Evolutionary conservation across 73 alveolate genomes (phyloP).

Genomic region (Urostyla sp.): DNA sequence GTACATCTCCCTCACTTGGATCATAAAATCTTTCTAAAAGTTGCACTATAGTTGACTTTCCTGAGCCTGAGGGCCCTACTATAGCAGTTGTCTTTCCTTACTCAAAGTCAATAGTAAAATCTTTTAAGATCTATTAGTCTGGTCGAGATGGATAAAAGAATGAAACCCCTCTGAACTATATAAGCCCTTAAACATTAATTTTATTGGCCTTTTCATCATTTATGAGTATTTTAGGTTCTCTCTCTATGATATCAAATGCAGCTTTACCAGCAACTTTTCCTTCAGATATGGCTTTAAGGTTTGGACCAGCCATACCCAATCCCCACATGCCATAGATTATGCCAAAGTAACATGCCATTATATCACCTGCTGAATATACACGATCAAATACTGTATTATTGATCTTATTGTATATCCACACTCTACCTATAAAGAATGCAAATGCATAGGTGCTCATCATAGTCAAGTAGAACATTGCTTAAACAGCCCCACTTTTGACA

Average conservation of each 20-base stretch:
- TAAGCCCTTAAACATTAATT: slow-evolving; percentile 63
- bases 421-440: slow-evolving; percentile 47
- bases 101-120: slow-evolving; percentile 44
- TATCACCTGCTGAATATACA: slow-evolving; percentile 74
- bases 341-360: slow-evolving; percentile 56
- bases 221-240: slow-evolving; percentile 65
- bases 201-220: slow-evolving; percentile 20
- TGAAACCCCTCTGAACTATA: slow-evolving; percentile 81
- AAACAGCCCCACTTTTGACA: slow-evolving; percentile 31
- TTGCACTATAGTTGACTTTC: slow-evolving; percentile 92
- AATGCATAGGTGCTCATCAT: slow-evolving; percentile 29
- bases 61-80: slow-evolving; percentile 95
- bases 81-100: slow-evolving; percentile 88
- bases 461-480: slow-evolving; percentile 25
- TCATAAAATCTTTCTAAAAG: slow-evolving; percentile 94
- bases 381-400: slow-evolving; percentile 29
- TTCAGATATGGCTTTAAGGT: slow-evolving; percentile 69
- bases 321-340: slow-evolving; percentile 5
- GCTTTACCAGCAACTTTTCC: slow-evolving; percentile 78
- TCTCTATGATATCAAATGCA: slow-evolving; percentile 63
- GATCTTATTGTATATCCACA: not conserved
- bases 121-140: slow-evolving; percentile 50
- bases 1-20: slow-evolving; percentile 78
- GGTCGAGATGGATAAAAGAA: slow-evolving; percentile 90
- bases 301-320: slow-evolving; percentile 67